phyloP scores from a whole-genome alignment of 1,139 yeast species.

The Suhomyces ambrosiae region DNA sequence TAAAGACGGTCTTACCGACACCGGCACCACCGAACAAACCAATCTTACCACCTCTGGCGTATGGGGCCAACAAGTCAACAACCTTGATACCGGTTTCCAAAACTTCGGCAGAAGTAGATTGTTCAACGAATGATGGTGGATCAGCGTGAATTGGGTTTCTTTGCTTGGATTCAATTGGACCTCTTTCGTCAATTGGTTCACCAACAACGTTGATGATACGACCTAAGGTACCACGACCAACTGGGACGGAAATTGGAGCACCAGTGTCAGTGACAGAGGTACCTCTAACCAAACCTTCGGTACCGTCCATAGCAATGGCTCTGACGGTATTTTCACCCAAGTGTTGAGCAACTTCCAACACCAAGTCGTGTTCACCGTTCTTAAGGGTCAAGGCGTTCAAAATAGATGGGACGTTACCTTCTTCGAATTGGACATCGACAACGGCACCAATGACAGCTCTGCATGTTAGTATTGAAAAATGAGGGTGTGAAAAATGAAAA shows the following conservation, averaged over 20 bases:
- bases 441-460: conserved; percentile 99
- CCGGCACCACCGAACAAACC: conserved; percentile 99
- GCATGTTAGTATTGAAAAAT: conserved; percentile 13
- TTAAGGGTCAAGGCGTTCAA: conserved; percentile 92
- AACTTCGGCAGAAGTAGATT: conserved; percentile 96
- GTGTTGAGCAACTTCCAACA: conserved; percentile 98
- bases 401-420: conserved; percentile 95
- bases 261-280: conserved; percentile 91
- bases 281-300: conserved; percentile 99
- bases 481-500: conserved; percentile 10
- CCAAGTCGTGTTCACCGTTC: conserved; percentile 68
- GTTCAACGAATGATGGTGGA: conserved; percentile 94
- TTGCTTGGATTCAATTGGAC: conserved; percentile 90
- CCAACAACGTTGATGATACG: conserved; percentile 98
- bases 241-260: conserved; percentile 98
- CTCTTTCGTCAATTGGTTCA: conserved; percentile 99
- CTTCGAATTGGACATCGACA: conserved; percentile 98
- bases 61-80: conserved; percentile 98
- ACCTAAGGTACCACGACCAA: conserved; percentile 98
- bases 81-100: conserved; percentile 99
- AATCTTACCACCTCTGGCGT: conserved; percentile 99
- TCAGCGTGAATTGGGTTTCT: conserved; percentile 98
- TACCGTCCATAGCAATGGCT: conserved; percentile 99
- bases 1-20: conserved; percentile 99
- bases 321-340: conserved; percentile 99